Evolutionary conservation across 768 basidiomycete genomes (phyloP), one percentile per base, ranked within the genome.

Genomic region (Russula brevipes): DNA sequence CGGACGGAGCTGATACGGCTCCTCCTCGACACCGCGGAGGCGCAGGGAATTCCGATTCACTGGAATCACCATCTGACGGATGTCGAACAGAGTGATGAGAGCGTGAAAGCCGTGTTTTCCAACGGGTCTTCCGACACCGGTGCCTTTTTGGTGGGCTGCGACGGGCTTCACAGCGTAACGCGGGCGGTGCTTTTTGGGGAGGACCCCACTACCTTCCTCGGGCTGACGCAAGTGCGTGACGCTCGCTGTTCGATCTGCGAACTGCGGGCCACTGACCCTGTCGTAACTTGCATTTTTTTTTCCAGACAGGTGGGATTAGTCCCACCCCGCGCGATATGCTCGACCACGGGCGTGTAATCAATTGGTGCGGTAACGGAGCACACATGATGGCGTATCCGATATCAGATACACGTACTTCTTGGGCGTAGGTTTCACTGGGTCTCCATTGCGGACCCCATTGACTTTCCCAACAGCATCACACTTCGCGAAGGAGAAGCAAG

Each of bases 101-200:
- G 60, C 16, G 79, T 77, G 2, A 60, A 63, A 5, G 78, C 76
- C 11, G 66, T 47, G 4, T 76, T 80, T 63, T 70, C 68, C 41
- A 76, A 76, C 54, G 79, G 78, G 9, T 63, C 61, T 24, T 69
- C 59, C 50, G 77, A 75, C 49, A 72, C 66, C 0, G 78, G 74
- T 7, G 74, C 73, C 60, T 74, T 81, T 56, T 72, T 79, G 4
- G 72, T 79, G 9, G 79, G 79, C 24, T 78, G 77, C 67, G 79
- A 80, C 59, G 79, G 79, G 10, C 69, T 80, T 61, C 79, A 80
- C 64, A 77, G 76, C 64, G 73, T 69, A 55, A 77, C 78, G 11
- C 72, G 79, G 2, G 66, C 64, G 19, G 65, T 71, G 11, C 68
- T 80, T 14, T 78, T 79, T 58, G 79, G 79, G 1, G 66, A 73